Evolutionary conservation across 1,139 yeast species (phyloP).

Genomic region (Protomyces gravidus): DNA sequence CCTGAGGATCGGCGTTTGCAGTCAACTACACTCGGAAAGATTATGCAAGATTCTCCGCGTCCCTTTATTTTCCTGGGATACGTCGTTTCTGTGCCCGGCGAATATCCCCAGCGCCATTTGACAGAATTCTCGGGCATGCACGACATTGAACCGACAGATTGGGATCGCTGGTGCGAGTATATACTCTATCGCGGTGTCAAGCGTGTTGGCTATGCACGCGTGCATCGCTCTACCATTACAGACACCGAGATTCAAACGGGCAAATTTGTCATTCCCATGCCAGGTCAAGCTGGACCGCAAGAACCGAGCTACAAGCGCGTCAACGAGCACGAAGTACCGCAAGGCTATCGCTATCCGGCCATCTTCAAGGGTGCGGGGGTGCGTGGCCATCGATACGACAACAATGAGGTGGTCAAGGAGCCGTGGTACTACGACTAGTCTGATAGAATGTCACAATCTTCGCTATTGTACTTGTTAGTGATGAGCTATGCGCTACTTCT

Average conservation of each 20-base stretch:
- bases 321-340: conserved; percentile 55
- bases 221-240: conserved; percentile 87
- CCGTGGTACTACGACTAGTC: conserved; percentile 40
- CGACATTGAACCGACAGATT: conserved; percentile 87
- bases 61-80: conserved; percentile 84
- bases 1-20: conserved; percentile 87
- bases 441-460: neutral
- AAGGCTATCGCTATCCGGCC: conserved; percentile 71
- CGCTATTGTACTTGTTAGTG: too few relatives aligned
- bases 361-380: conserved; percentile 88
- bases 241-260: conserved; percentile 96
- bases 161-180: conserved; percentile 99
- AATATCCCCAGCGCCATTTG: conserved; percentile 88
- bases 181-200: conserved; percentile 79
- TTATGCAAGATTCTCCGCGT: conserved; percentile 72
- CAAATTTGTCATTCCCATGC: conserved; percentile 57
- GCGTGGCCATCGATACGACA: conserved; percentile 71
- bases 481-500: too few relatives aligned
- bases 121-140: conserved; percentile 79
- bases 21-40: conserved; percentile 65
- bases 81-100: conserved; percentile 74
- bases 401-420: conserved; percentile 77
- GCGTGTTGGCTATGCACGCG: conserved; percentile 90
- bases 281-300: conserved; percentile 40
- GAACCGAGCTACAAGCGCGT: conserved; percentile 53